phyloP scores from a whole-genome alignment of 176 grass and related monocot species.

The Oropetium thomaeum region DNA sequence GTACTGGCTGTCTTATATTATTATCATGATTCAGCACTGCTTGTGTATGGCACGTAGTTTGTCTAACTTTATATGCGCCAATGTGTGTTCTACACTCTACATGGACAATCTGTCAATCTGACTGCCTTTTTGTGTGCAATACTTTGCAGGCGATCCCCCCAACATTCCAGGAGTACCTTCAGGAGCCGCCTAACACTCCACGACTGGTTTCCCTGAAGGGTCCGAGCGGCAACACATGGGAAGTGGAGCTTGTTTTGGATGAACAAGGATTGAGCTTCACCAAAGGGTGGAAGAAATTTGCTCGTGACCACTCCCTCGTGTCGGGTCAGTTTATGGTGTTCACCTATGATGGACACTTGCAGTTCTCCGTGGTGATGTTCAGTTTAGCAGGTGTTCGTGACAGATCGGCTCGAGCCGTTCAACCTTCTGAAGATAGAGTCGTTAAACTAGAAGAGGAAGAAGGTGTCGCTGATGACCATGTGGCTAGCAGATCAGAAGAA shows the following conservation, averaged over 20 bases:
- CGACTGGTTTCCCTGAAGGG: conserved; percentile 49
- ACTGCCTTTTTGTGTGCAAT: conserved; percentile 16
- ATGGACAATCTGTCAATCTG: neutral
- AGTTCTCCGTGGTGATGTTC: conserved; percentile 67
- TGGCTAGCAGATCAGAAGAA: conserved; percentile 11
- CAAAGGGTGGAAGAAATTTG: conserved; percentile 72
- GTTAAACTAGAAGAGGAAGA: conserved; percentile 23
- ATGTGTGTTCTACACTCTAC: neutral
- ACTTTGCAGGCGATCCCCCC: conserved; percentile 67
- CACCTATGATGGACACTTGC: conserved; percentile 42
- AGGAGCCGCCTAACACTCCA: conserved; percentile 37
- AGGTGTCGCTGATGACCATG: neutral
- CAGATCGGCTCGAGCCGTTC: conserved; percentile 34
- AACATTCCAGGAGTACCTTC: conserved; percentile 48
- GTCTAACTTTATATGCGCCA: neutral
- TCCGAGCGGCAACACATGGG: conserved; percentile 58
- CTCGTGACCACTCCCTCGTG: conserved; percentile 53
- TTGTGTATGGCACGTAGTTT: no score
- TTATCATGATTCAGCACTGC: neutral
- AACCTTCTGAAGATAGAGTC: neutral
- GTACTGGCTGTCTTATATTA: no score
- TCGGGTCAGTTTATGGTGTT: conserved; percentile 65
- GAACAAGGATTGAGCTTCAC: conserved; percentile 37
- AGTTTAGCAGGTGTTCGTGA: conserved; percentile 47
- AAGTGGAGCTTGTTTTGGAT: conserved; percentile 38